These are phyloP conservation scores for Aspergillus pseudoglaucus DNA, from an alignment of 2,329 filamentous ascomycete species.

Conservation along the genomic window DNA sequence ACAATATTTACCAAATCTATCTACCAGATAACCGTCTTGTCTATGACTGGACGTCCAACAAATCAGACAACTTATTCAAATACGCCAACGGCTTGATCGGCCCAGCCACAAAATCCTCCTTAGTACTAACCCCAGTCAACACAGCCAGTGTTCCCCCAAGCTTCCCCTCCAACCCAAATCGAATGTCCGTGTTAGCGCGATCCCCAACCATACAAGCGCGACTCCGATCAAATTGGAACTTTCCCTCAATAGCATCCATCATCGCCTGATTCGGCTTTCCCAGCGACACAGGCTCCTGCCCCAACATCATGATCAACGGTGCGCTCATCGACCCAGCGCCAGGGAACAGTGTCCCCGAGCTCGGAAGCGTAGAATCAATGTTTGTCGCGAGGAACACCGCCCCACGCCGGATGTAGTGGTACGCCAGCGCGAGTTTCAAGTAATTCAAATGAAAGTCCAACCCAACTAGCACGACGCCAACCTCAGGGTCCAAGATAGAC, in stretches of 20 bases:
- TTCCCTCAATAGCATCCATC: slow-evolving; percentile 98
- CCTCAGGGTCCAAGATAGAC: slow-evolving; percentile 72
- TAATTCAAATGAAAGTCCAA: slow-evolving; percentile 96
- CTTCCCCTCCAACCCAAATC: slow-evolving; percentile 85
- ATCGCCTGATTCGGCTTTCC: slow-evolving; percentile 97
- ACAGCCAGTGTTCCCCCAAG: slow-evolving; percentile 88
- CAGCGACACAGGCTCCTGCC: slow-evolving; percentile 65
- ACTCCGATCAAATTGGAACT: slow-evolving; percentile 78
- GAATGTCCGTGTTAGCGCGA: slow-evolving; percentile 88
- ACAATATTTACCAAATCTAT: background rate
- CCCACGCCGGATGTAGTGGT: slow-evolving; percentile 74
- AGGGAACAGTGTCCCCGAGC: slow-evolving; percentile 75
- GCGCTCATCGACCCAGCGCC: slow-evolving; percentile 79
- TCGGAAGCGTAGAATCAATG: slow-evolving; percentile 81
- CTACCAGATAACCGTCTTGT: background rate
- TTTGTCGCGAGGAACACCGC: slow-evolving; percentile 91
- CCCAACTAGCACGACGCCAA: slow-evolving; percentile 81
- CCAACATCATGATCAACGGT: slow-evolving; percentile 66
- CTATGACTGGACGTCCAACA: slow-evolving; percentile 40
- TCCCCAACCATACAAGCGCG: slow-evolving; percentile 95
- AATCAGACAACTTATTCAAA: slow-evolving; percentile 75
- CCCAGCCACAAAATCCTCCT: slow-evolving; percentile 74
- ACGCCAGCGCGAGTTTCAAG: slow-evolving; percentile 76
- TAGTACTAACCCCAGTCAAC: slow-evolving; percentile 75
- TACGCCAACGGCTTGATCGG: slow-evolving; percentile 73